These are phyloP conservation scores for Neurospora sp. DNA, from an alignment of 495 filamentous ascomycete genomes.

Conservation along the genomic window DNA sequence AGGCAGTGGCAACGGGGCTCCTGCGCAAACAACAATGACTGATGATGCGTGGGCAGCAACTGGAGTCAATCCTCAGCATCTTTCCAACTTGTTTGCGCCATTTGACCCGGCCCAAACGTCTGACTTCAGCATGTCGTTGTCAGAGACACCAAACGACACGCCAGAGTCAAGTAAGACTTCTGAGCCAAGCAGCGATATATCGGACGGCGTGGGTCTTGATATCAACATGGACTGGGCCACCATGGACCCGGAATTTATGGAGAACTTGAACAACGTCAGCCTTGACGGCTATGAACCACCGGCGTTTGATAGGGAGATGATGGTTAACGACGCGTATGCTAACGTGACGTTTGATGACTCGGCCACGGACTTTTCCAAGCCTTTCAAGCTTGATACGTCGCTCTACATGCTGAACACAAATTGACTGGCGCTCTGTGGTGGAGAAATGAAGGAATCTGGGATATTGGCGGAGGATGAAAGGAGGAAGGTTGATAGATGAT, in stretches of 20 bases:
- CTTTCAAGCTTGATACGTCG: slow-evolving; percentile 31
- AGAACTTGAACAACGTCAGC: slow-evolving; percentile 25
- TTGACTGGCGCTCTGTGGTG: slow-evolving; percentile 6
- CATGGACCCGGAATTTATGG: slow-evolving; percentile 25
- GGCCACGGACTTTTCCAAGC: slow-evolving; percentile 27
- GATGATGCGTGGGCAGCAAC: slow-evolving; percentile 27
- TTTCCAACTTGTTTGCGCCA: slow-evolving; percentile 25
- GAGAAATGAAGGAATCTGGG: background rate
- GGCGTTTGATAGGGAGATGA: slow-evolving; percentile 7
- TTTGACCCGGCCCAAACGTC: slow-evolving; percentile 25
- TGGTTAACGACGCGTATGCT: background rate
- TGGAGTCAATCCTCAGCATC: slow-evolving; percentile 36
- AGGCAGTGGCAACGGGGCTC: slow-evolving; percentile 14
- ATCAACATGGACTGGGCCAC: slow-evolving; percentile 31
- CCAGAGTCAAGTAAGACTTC: slow-evolving; percentile 45
- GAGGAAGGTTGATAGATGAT: background rate
- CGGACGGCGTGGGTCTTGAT: slow-evolving; percentile 36
- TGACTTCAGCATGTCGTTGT: slow-evolving; percentile 37
- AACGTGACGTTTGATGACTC: slow-evolving; percentile 7
- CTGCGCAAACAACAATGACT: slow-evolving; percentile 4
- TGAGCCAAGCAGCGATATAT: slow-evolving; percentile 45
- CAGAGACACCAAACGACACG: slow-evolving; percentile 43
- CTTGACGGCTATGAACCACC: slow-evolving; percentile 17
- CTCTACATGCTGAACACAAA: slow-evolving; percentile 32
- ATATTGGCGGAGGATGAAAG: background rate